A percentile compares a stretch with the other conserved stretches of the same genome.
These are phyloP conservation scores for Kockovaella imperatae DNA, from an alignment of 768 basidiomycete genomes.

Conservation along the genomic window DNA sequence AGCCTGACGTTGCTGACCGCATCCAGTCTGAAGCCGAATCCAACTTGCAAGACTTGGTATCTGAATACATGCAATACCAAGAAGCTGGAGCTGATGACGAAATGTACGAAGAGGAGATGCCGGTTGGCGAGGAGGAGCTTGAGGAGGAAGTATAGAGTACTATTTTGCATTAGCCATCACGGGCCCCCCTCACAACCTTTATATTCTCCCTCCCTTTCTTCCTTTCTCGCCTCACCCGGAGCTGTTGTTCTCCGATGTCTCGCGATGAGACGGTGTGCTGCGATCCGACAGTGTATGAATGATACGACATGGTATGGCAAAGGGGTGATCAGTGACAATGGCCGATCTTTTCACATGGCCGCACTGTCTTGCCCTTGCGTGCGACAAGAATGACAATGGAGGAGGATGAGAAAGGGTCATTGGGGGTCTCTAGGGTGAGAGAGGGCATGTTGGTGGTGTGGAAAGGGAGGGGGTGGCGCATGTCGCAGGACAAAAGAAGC, in stretches of 20 bases:
- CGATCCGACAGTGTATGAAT: slow-evolving; percentile 2
- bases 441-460: too few species aligned
- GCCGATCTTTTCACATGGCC: too few species aligned
- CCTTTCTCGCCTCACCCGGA: slow-evolving; percentile 30
- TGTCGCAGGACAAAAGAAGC: too few species aligned
- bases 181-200: background rate
- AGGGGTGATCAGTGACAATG: too few species aligned
- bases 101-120: slow-evolving; percentile 38
- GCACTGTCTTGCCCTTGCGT: too few species aligned
- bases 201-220: slow-evolving; percentile 3
- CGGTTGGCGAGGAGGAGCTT: slow-evolving; percentile 28
- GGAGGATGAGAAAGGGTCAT: too few species aligned
- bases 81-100: slow-evolving; percentile 41
- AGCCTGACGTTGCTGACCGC: slow-evolving; percentile 10
- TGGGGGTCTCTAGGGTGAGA: too few species aligned
- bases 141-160: slow-evolving; percentile 2
- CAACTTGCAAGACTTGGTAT: slow-evolving; percentile 97
- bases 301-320: background rate
- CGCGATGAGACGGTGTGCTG: slow-evolving; percentile 39
- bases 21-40: slow-evolving; percentile 96
- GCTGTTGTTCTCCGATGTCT: slow-evolving; percentile 33
- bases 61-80: slow-evolving; percentile 71
- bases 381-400: too few species aligned
- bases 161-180: background rate
- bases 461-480: too few species aligned